Percentiles rank a stretch among this genome's conserved stretches.
phyloP scores from a whole-genome alignment of 352 stramenopile genomes.

The Pilasporangium apinafurcum region DNA sequence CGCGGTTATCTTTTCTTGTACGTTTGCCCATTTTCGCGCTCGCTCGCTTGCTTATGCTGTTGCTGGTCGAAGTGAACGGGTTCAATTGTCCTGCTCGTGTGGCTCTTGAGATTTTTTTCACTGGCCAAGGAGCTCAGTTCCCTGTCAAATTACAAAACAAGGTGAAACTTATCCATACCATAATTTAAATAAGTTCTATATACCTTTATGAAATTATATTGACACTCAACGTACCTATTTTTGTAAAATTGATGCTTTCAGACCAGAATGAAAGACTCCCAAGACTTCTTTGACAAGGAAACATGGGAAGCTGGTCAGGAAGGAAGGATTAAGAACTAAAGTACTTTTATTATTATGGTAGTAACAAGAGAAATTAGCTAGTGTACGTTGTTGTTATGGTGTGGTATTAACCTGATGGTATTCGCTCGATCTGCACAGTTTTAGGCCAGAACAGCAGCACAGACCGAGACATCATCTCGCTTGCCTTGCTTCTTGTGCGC shows the following conservation, averaged over 20 bases:
- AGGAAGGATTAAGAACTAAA: too few species aligned
- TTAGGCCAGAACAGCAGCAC: conserved; percentile 74
- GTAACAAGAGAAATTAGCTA: too few species aligned
- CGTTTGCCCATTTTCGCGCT: conserved; percentile 34
- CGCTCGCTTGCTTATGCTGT: conserved; percentile 1
- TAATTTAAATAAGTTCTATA: background rate
- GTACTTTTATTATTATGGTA: too few species aligned
- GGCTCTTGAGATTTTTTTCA: conserved; percentile 7
- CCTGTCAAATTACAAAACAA: conserved; percentile 4
- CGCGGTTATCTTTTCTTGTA: conserved; percentile 25
- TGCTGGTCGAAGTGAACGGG: background rate
- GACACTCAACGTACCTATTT: too few species aligned
- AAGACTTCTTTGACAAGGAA: too few species aligned
- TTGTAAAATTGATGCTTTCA: too few species aligned
- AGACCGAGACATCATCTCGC: conserved; percentile 84
- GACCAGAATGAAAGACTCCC: too few species aligned
- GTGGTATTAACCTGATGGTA: too few species aligned
- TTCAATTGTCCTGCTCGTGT: conserved; percentile 11
- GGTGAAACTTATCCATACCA: background rate
- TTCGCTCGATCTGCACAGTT: too few species aligned
- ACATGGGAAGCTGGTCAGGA: too few species aligned
- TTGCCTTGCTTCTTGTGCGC: conserved; percentile 87
- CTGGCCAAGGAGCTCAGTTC: conserved; percentile 5
- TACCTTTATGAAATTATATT: background rate
- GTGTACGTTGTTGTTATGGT: too few species aligned